Evolutionary conservation across 139 green algal genomes (phyloP), one percentile per base, ranked within the genome.

Genomic region (Chlamydomonas eustigma): DNA sequence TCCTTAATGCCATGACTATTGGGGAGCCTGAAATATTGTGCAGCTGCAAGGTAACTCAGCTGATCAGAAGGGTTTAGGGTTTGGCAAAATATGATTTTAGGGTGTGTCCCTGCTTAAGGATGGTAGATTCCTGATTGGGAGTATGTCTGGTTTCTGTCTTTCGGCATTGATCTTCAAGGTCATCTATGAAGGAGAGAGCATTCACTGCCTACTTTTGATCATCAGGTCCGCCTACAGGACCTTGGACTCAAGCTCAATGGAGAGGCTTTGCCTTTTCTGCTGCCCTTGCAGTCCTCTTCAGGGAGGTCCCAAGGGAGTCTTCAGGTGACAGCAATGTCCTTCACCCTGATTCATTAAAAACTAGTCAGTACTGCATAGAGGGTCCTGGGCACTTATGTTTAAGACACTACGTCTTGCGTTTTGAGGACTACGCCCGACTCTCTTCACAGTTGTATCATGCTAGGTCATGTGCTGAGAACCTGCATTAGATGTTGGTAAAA

Each of bases 21-120:
- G 65, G 65, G 31, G 65, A 72, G 65, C 33, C 68, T 35, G 37
- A 74, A 6, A 3, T 58, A 38, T 38, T 74, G 35, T 63, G 68
- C 36, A 37, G 3, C 3, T 32, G 36, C 37, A 37, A 36, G 37
- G 36, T 74, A 35, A 38, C 5, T 34, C n/a, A n/a, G n/a, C n/a
- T n/a, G 44, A 58, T 58, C 18, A 58, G 18, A 58, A 58, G 44
- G 44, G 12, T 58, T 58, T 18, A 18, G 44, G 18, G 66, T 6
- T 73, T 22, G 24, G 4, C 4, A 32, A 50, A 35, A 28, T 73
- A 35, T 73, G 28, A 51, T 39, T 18, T 5, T 73, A n/a, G n/a
- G n/a, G 58, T 70, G 8, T 18, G 58, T 38, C 4, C 30, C 33
- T 38, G 66, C 8, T 39, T 44, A 32, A 51, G 66, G 44, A 58